Evolutionary conservation across 768 basidiomycete species (phyloP), one percentile per base, ranked within the genome.

Genomic region (Tulasnella sp.): DNA sequence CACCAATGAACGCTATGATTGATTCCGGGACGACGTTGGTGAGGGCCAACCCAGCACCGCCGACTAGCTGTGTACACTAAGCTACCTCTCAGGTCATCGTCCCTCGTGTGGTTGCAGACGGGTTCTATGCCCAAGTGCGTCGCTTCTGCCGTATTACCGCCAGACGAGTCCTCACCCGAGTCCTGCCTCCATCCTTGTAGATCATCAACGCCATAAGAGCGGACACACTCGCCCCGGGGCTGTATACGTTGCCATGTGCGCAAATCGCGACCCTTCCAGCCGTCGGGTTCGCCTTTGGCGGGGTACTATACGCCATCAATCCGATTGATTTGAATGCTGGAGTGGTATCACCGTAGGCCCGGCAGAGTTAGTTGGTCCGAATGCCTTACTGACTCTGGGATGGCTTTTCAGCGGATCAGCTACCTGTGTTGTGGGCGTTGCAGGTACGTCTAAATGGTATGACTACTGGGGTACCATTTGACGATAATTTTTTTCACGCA

Each of bases 1-100:
- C 6, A 6, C 12, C 50, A 6, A 36, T 35, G n/a, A 52, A 37
- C 50, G 63, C 71, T 15, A 66, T 74, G 56, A 53, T 75, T 43
- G 66, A 68, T 59, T 59, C 64, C 8, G 68, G 68, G 34, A 68
- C 66, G 8, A 68, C 65, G 23, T 43, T 68, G 37, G 62, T 69
- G n/a, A n/a, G n/a, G n/a, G n/a, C n/a, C n/a, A 49, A 25, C 8
- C 46, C 5, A 15, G 6, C 6, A 8, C 7, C 5, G 21, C 31
- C n/a, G 29, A 6, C 23, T 27, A 6, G 29, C 6, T 6, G n/a
- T 49, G 7, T 23, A n/a, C 9, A 15, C 23, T 6, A 6, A 8
- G 29, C 46, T 49, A 17, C 21, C 29, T 4, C 31, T n/a, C 31
- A 51, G 49, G 36, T 51, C 23, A 34, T 34, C 29, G 36, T 51